Base-by-base conservation (phyloP, 371 early-diverging fungal species). In the Dinochytrium kinnereticum region DNA sequence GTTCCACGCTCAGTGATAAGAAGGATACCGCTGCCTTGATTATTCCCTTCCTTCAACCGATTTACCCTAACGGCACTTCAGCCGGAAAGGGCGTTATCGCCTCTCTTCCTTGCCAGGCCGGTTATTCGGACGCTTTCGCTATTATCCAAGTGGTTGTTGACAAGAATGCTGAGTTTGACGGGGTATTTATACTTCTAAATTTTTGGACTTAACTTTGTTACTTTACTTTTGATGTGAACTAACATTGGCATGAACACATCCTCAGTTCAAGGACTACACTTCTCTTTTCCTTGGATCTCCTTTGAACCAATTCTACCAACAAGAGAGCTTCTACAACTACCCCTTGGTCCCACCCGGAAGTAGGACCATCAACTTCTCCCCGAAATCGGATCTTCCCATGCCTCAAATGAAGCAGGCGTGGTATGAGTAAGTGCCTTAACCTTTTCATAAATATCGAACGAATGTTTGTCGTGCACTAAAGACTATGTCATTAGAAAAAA, bases 331-430 rank as follows among this genome's bases (percentile, higher is more conserved):
- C 66, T 74, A 30, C 57, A 75, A 75, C 71, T 36, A 44, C 17
- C 75, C 75, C 17, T 21, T 75, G 33, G 71, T 75, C 65, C 71
- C 70, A 17, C 75, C 75, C 28, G 37, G 40, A n/a, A 69, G 64
- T 13, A 74, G 30, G 17, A 13, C 70, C 31, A 30, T 26, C 57
- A 38, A 36, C 50, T 15, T 3, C 24, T 69, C 59, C 19, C 44
- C 67, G 7, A 49, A 38, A 7, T 5, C 17, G 2, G 36, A 40
- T 26, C 31, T 30, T 44, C 30, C 59, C 26, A 59, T 38, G 10
- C 75, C 75, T 13, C 21, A 7, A 13, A 30, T 69, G 5, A 44
- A 34, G 36, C 75, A 73, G 30, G 75, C 30, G 31, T 74, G 75
- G 75, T 59, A 31, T 38, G n/a, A 55, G 74, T 73, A 49, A 68